Evolutionary conservation across 2,329 filamentous ascomycete genomes (phyloP), one percentile per base, ranked within the genome.

Genomic region (Chalaropsis ovoidea): DNA sequence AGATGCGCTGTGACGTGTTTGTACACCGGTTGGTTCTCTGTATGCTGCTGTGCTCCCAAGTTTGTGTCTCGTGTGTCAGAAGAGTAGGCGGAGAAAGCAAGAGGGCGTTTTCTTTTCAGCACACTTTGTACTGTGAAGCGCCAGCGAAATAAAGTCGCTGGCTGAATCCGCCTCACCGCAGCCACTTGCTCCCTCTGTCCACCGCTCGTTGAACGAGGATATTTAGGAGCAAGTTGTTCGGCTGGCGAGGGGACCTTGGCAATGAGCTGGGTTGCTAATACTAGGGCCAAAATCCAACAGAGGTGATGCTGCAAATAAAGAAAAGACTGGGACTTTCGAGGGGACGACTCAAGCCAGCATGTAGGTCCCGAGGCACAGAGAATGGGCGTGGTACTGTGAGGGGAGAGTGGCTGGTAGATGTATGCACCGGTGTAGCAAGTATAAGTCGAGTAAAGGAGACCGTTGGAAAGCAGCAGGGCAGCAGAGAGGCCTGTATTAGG

Each of bases 191-290:
- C 54, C 54, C 54, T 39, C n/a, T 58, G 3, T 58, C 54, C 54
- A 58, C 54, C 54, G 54, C 54, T 58, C n/a, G 31, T 58, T 58
- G 13, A 58, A 58, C 54, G 54, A 58, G 54, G 54, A 58, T 58
- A 11, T 58, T 58, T 58, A 35, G 27, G 54, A 35, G 54, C 19
- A 58, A 58, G 54, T 35, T 58, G 24, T 13, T 19, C 39, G 3
- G 31, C 27, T 58, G 54, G 24, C 54, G 54, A 58, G 54, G 54
- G 54, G 27, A 39, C 54, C 54, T 39, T 58, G 54, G 17, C 39
- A 58, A 39, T 17, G 8, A 11, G 4, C 17, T n/a, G 8, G 54
- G 54, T 19, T 35, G 54, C 11, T 35, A 17, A 58, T 31, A n/a
- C 47, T 58, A n/a, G 54, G 54, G 54, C 17, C 24, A n/a, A n/a